Conservation (phyloP, 257 asterid genomes). For the Solanum infundibuliforme region DNA sequence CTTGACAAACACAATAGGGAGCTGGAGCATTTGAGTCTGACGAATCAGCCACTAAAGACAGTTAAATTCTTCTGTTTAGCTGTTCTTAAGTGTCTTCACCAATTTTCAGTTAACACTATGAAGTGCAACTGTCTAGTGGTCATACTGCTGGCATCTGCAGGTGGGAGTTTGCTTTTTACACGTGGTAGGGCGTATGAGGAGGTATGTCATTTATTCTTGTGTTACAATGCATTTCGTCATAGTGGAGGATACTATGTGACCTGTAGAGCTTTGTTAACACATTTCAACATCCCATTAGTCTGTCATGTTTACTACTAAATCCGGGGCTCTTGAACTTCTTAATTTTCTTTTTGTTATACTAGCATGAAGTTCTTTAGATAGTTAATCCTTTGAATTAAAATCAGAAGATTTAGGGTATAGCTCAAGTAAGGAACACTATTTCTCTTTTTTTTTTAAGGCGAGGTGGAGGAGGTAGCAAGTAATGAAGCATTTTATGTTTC, state of each 20-base stretch:
- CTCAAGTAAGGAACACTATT: background rate
- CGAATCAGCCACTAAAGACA: constrained; percentile 57
- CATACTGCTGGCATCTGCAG: constrained; percentile 18
- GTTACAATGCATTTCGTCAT: background rate
- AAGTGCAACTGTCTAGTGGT: constrained; percentile 44
- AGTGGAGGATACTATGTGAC: background rate
- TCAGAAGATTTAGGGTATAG: background rate
- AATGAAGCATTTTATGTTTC: background rate
- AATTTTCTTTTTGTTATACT: background rate
- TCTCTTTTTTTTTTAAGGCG: background rate
- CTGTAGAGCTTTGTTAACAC: background rate
- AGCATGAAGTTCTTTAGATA: background rate
- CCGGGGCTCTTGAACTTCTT: background rate
- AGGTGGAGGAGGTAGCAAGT: background rate
- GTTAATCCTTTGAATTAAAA: background rate
- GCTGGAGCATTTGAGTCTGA: constrained; percentile 40
- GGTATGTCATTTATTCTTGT: constrained; percentile 22
- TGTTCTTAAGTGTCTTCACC: constrained; percentile 27
- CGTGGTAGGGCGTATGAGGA: constrained; percentile 45
- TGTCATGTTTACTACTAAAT: background rate
- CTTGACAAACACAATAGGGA: constrained; percentile 47
- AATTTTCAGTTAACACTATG: constrained; percentile 26
- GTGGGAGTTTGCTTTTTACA: constrained; percentile 30
- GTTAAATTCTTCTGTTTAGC: constrained; percentile 44
- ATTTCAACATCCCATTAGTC: background rate